These are phyloP conservation scores for Aspergillus unguis DNA, from an alignment of 2,329 filamentous ascomycete species.

Conservation along the genomic window DNA sequence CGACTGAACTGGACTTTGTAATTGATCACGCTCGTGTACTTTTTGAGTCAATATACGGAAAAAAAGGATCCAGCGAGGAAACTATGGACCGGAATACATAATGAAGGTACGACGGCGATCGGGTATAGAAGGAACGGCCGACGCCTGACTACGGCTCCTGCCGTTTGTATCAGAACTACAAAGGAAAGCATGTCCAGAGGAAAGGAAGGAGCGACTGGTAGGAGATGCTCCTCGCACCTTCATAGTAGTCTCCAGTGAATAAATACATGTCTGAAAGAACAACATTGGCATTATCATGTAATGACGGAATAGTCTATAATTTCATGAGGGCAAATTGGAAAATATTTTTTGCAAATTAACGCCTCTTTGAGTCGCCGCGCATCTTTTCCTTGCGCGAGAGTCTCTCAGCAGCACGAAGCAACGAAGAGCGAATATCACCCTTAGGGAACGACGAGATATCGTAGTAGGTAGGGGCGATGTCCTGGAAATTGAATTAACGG, in stretches of 20 bases:
- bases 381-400: constrained; percentile 54
- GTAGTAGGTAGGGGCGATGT: constrained; percentile 92
- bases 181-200: no score
- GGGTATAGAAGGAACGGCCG: no score
- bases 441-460: constrained; percentile 77
- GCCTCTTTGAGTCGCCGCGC: constrained; percentile 37
- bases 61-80: no score
- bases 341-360: constrained; percentile 21
- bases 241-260: no score
- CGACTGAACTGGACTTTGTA: background rate
- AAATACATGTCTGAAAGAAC: no score
- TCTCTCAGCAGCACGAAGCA: constrained; percentile 55
- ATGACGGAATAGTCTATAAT: constrained; percentile 13
- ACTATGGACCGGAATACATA: no score
- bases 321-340: constrained; percentile 9
- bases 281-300: background rate
- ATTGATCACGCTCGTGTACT: background rate
- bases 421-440: constrained; percentile 73
- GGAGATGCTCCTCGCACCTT: no score
- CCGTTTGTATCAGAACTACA: no score
- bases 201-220: no score
- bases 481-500: constrained; percentile 51
- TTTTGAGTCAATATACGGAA: no score
- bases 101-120: no score
- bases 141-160: no score